phyloP scores from a whole-genome alignment of 1,284 basidiomycete genomes.

The Cryptococcus hybrid region DNA sequence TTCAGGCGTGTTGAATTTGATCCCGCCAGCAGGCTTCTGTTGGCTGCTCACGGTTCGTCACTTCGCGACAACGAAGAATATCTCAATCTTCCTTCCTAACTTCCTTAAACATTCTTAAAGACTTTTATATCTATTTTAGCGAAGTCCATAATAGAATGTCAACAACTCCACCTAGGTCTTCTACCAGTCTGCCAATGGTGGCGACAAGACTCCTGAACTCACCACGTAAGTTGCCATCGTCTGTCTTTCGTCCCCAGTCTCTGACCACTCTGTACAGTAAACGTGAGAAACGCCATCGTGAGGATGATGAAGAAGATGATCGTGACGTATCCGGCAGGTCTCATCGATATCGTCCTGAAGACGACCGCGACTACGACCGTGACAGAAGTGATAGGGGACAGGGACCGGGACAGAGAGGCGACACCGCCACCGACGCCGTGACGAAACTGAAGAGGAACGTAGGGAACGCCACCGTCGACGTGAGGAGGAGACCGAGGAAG shows the following conservation, averaged over 20 bases:
- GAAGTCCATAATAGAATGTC: constrained; percentile 20
- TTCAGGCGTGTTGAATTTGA: no score
- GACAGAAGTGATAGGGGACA: constrained; percentile 10
- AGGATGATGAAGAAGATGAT: constrained; percentile 46
- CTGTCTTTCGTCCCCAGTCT: neutral
- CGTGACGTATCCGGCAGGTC: constrained; percentile 35
- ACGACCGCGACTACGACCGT: constrained; percentile 16
- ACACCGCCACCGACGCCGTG: constrained; percentile 50
- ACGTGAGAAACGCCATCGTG: constrained; percentile 54
- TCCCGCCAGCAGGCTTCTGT: no score
- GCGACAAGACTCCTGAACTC: constrained; percentile 45
- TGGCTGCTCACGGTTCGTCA: no score
- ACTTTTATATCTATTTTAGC: no score
- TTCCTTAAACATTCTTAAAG: no score
- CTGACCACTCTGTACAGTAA: constrained; percentile 20
- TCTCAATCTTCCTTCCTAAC: no score
- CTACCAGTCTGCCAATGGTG: constrained; percentile 6
- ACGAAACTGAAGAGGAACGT: constrained; percentile 22
- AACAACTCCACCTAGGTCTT: constrained; percentile 24
- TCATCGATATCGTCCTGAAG: constrained; percentile 27
- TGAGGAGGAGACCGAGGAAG: constrained; percentile 36
- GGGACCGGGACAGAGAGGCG: constrained; percentile 42
- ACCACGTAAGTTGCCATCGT: constrained; percentile 28
- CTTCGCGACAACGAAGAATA: no score
- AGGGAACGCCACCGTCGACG: constrained; percentile 21